Conservation (phyloP, 306 rosid species). For the Casuarina cunninghamiana region DNA sequence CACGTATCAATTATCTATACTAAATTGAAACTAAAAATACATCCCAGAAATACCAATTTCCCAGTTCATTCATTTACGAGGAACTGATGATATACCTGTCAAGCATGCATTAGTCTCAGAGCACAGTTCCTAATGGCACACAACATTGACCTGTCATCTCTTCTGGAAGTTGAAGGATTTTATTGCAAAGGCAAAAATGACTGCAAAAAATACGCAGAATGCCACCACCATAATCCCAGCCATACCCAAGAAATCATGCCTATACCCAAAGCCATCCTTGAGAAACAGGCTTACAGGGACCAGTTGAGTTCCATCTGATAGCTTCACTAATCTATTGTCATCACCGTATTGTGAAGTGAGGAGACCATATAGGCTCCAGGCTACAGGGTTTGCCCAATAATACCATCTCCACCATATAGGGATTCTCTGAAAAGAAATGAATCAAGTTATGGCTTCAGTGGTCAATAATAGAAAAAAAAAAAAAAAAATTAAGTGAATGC, state of each 20-base stretch:
- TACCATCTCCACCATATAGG: constrained; percentile 99
- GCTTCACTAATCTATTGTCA: constrained; percentile 52
- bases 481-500: neutral
- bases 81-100: constrained; percentile 30
- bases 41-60: constrained; percentile 32
- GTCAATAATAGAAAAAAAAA: neutral
- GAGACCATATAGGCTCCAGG: constrained; percentile 96
- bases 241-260: constrained; percentile 72
- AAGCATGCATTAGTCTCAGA: constrained; percentile 7
- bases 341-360: constrained; percentile 83
- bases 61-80: constrained; percentile 21
- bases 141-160: constrained; percentile 51
- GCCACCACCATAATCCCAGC: constrained; percentile 80
- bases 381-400: constrained; percentile 96
- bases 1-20: constrained; percentile 30
- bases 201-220: constrained; percentile 80
- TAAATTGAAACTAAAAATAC: neutral
- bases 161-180: constrained; percentile 99
- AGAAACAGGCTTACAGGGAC: constrained; percentile 51
- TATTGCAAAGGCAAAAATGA: constrained; percentile 84
- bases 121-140: constrained; percentile 15
- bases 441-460: neutral
- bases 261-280: constrained; percentile 65
- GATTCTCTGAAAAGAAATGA: constrained; percentile 64
- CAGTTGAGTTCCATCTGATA: constrained; percentile 54